Evolutionary conservation across 176 grass and related monocot genomes (phyloP), one percentile per base, ranked within the genome.

Genomic region (Coix lacrymajobi): DNA sequence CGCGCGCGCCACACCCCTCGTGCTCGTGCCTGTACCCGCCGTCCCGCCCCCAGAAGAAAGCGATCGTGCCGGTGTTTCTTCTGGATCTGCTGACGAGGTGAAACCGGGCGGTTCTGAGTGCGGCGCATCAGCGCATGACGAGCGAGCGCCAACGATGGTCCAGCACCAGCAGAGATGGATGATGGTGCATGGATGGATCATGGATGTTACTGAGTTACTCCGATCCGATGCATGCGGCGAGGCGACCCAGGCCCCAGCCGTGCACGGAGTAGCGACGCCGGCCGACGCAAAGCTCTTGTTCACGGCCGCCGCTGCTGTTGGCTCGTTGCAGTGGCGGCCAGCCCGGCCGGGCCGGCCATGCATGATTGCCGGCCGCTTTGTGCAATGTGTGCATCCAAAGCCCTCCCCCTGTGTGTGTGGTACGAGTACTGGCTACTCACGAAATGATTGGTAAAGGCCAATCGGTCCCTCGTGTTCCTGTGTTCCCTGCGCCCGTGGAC

Each of bases 401-500:
- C 16, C 66, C 45, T 36, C n/a, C n/a, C n/a, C n/a, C 3, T 22
- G 37, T 51, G 16, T 14, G 24, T 20, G 48, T 51, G 48, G 48
- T 51, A 51, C 38, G 2, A 37, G 32, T 22, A 52, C 29, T 1
- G 17, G 31, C 20, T 9, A 1, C 17, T 40, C 63, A 13, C n/a
- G 56, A 29, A 73, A 89, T 89, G 71, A 81, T 85, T 63, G 77
- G 77, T 89, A 81, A 63, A 85, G 54, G 25, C 77, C 82, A 70
- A 64, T 29, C 56, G 56, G 24, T 12, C 71, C 25, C 75, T 64
- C 32, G 48, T 74, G 31, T 37, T 36, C 43, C 61, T 13, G 28
- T 74, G 75, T 66, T 66, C 20, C 26, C 66, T 51, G 8, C 13
- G 22, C 20, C 20, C 66, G 5, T 31, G 75, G 34, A 71, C 69